Evolutionary conservation across 169 alveolate species (phyloP).

Genomic region (Hammondia hammondi): DNA sequence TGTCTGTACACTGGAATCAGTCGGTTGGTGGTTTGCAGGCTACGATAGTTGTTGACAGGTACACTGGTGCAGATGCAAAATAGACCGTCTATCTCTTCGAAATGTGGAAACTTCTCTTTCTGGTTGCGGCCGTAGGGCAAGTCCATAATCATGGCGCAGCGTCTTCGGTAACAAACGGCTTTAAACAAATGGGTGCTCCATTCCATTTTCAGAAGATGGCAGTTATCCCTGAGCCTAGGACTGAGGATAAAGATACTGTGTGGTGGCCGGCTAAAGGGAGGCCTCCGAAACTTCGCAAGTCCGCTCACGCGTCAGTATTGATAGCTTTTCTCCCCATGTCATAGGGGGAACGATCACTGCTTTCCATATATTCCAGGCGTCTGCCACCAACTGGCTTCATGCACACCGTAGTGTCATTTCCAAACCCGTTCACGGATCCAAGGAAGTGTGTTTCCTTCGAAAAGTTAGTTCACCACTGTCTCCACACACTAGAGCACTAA

Average conservation of each 20-base stretch:
- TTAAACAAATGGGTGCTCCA: conserved; percentile 65
- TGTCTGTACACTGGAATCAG: background rate
- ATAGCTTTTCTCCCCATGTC: background rate
- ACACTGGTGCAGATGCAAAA: background rate
- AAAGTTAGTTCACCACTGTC: background rate
- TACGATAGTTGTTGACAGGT: background rate
- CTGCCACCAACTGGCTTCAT: conserved; percentile 30
- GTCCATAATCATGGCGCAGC: background rate
- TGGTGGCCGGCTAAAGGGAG: conserved; percentile 70
- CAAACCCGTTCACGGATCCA: conserved; percentile 68
- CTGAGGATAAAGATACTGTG: conserved; percentile 38
- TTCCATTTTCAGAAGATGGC: conserved; percentile 58
- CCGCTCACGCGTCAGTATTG: conserved; percentile 41
- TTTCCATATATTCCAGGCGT: background rate
- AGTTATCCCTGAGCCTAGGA: background rate
- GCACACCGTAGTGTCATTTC: conserved; percentile 61
- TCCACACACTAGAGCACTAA: background rate
- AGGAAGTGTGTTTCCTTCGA: conserved; percentile 62
- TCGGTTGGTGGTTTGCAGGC: background rate
- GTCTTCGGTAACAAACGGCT: conserved; percentile 45
- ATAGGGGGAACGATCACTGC: background rate
- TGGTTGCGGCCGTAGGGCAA: conserved; percentile 32
- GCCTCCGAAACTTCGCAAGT: conserved; percentile 50
- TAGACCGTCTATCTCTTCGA: background rate
- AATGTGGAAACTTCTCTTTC: conserved; percentile 57